Conservation (phyloP, 2,329 filamentous ascomycete species). For the Alternaria postmessia region DNA sequence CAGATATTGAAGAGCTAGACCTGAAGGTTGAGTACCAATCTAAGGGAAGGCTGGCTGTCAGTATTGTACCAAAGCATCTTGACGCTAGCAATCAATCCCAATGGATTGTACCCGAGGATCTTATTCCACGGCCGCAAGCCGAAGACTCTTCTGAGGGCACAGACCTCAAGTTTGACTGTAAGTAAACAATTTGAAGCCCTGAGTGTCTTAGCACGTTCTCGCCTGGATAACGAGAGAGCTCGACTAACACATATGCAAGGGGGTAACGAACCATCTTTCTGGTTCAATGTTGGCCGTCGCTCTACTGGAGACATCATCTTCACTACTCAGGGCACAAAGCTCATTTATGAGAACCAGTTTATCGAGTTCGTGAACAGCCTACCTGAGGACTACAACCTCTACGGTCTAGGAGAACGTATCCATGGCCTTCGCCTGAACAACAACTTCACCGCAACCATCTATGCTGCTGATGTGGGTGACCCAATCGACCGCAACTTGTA, state of each 20-base stretch:
- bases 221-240: neutral
- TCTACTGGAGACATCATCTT: constrained; percentile 73
- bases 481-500: constrained; percentile 74
- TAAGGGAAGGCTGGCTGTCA: constrained; percentile 71
- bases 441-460: constrained; percentile 74
- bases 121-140: constrained; percentile 65
- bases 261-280: constrained; percentile 66
- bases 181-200: neutral
- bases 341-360: constrained; percentile 81
- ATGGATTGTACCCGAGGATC: constrained; percentile 70
- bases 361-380: constrained; percentile 73
- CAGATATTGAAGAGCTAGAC: constrained; percentile 71
- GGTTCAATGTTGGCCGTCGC: constrained; percentile 63
- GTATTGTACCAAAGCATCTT: constrained; percentile 72
- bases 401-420: constrained; percentile 77
- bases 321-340: constrained; percentile 67
- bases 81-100: constrained; percentile 69
- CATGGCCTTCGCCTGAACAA: constrained; percentile 75
- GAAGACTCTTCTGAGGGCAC: constrained; percentile 51
- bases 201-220: neutral
- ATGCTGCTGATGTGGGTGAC: constrained; percentile 72
- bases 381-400: constrained; percentile 76
- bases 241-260: constrained; percentile 42
- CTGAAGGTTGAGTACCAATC: constrained; percentile 74
- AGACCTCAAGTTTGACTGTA: constrained; percentile 59